A percentile compares a stretch with the other conserved stretches of the same genome.
Conservation (phyloP, 805 yeast genomes). For the Saccharomyces mikatae region DNA sequence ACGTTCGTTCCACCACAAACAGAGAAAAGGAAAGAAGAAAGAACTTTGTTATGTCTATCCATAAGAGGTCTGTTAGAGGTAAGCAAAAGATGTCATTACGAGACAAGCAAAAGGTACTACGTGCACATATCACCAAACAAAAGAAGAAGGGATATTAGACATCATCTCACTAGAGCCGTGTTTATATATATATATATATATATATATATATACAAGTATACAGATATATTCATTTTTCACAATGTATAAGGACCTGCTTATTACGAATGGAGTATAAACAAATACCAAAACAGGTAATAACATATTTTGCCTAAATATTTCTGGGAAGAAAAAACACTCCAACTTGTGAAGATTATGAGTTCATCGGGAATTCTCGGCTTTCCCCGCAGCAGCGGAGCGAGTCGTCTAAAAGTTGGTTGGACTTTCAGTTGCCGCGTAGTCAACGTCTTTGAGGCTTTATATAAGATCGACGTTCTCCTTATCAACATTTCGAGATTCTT, state of each 20-base stretch:
- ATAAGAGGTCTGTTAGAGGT: slow-evolving; percentile 88
- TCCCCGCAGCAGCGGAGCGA: neutral
- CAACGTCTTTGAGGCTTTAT: neutral
- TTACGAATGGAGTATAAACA: neutral
- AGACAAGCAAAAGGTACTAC: slow-evolving; percentile 78
- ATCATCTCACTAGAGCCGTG: neutral
- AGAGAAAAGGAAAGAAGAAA: slow-evolving; percentile 94
- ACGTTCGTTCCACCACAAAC: slow-evolving; percentile 84
- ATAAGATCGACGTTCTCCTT: neutral
- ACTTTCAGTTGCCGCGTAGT: neutral
- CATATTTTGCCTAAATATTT: neutral
- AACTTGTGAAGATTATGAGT: neutral
- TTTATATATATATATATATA: neutral
- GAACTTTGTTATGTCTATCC: slow-evolving; percentile 98
- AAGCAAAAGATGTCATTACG: slow-evolving; percentile 83
- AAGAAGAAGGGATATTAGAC: slow-evolving; percentile 69
- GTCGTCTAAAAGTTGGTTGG: neutral
- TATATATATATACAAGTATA: neutral
- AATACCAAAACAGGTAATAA: neutral
- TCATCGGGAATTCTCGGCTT: neutral
- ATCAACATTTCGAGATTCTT: neutral
- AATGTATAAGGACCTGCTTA: neutral
- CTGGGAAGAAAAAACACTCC: neutral
- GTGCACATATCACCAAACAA: slow-evolving; percentile 83
- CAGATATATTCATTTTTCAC: neutral